These are phyloP conservation scores for Aspergillus flavus DNA, from an alignment of 2,329 filamentous ascomycete genomes.

Conservation along the genomic window DNA sequence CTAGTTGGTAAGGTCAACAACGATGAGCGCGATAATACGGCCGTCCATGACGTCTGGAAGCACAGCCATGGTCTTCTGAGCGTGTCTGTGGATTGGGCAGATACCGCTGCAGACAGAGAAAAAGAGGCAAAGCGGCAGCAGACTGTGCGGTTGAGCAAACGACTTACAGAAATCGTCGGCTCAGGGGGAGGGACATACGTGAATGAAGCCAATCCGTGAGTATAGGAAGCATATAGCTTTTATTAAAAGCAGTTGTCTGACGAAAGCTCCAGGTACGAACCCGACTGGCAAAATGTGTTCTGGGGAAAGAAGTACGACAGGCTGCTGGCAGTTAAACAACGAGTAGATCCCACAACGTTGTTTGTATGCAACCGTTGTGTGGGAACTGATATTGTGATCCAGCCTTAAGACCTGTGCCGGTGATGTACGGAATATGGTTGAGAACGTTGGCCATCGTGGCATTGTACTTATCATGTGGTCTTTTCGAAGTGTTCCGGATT, in stretches of 20 bases:
- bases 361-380: conserved; percentile 8
- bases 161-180: conserved; percentile 1
- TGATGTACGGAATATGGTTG: accelerated
- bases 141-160: not conserved
- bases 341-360: not conserved
- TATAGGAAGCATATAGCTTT: not conserved
- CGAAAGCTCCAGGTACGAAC: conserved; percentile 2
- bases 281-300: conserved; percentile 5
- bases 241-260: not conserved
- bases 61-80: conserved; percentile 1
- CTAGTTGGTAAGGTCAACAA: conserved; percentile 6
- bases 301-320: conserved; percentile 7
- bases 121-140: not conserved
- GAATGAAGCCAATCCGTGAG: conserved; percentile 10
- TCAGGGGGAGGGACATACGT: conserved; percentile 4
- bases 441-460: not conserved
- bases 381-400: not conserved
- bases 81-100: not conserved
- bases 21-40: conserved; percentile 1
- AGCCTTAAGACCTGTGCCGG: not conserved
- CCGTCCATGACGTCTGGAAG: conserved; percentile 5
- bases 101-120: not conserved
- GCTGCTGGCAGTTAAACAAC: not conserved
- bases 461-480: not conserved
- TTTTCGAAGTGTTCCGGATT: not conserved